phyloP scores from a whole-genome alignment of 225 moss, liverwort and hornwort species.

The Pleurozium schreberi region DNA sequence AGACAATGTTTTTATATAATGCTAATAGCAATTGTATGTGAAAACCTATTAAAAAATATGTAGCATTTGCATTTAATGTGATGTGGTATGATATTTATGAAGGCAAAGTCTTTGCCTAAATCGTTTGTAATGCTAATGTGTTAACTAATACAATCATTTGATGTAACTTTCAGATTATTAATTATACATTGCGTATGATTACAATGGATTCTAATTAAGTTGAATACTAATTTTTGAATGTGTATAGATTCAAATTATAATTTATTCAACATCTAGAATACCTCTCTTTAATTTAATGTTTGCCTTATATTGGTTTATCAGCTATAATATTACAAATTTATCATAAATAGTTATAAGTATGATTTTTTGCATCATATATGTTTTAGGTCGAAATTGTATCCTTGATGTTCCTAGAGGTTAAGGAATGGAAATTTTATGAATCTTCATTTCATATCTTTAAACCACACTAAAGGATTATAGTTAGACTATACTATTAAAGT shows the following conservation, averaged over 20 bases:
- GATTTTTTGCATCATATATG: not conserved
- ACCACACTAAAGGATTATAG: not conserved
- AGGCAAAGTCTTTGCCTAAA: not conserved
- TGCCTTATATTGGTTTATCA: not conserved
- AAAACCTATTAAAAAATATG: no score
- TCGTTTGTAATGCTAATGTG: not conserved
- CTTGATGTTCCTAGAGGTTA: not conserved
- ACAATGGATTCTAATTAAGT: not conserved
- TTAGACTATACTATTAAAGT: no score
- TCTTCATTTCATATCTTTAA: not conserved
- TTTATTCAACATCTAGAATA: not conserved
- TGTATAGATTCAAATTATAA: not conserved
- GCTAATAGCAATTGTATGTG: not conserved
- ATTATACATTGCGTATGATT: no score
- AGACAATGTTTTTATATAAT: not conserved
- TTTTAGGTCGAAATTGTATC: not conserved
- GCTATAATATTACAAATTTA: not conserved
- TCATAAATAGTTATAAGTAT: not conserved
- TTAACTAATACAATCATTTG: not conserved
- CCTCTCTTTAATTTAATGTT: not conserved
- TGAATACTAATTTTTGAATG: not conserved
- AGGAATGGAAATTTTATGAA: not conserved
- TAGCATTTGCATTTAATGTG: not conserved
- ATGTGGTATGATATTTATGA: not conserved
- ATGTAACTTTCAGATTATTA: not conserved